phyloP scores from a whole-genome alignment of 257 asterid genomes.

The Scutellaria baicalensis region DNA sequence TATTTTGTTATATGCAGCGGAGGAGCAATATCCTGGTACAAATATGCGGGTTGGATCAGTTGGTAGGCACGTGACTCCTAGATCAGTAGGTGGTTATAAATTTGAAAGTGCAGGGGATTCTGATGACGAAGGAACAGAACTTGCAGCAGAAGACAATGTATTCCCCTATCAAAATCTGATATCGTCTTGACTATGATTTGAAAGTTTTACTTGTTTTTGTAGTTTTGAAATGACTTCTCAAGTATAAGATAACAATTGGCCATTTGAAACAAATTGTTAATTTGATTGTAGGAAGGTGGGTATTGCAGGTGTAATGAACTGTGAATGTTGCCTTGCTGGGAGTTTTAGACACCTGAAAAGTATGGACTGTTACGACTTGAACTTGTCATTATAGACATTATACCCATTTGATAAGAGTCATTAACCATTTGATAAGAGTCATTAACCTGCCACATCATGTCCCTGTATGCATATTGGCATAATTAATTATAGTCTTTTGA shows the following conservation, averaged over 20 bases:
- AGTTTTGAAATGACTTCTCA: conserved; percentile 3
- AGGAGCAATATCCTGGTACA: conserved; percentile 37
- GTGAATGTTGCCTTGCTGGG: neutral
- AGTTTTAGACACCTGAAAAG: conserved; percentile 1
- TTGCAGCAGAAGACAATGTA: conserved; percentile 32
- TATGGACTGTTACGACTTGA: neutral
- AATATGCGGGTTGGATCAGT: conserved; percentile 47
- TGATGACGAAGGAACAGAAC: conserved; percentile 56
- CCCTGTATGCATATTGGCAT: neutral
- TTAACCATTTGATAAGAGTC: neutral
- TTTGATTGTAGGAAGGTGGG: neutral
- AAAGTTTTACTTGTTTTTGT: neutral
- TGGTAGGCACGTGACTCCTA: conserved; percentile 62
- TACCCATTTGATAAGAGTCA: neutral
- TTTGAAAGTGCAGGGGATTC: conserved; percentile 62
- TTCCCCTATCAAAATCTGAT: conserved; percentile 46
- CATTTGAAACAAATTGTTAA: neutral
- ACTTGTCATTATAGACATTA: neutral
- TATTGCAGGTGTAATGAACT: neutral
- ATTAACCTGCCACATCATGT: neutral
- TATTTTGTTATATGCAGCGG: conserved; percentile 28
- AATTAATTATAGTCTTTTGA: neutral
- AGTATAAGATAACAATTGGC: neutral
- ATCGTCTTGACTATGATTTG: neutral
- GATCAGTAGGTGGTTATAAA: conserved; percentile 47